A percentile compares a stretch with the other conserved stretches of the same genome.
These are phyloP conservation scores for Suillus subaureus DNA, from an alignment of 768 basidiomycete species.

Conservation along the genomic window DNA sequence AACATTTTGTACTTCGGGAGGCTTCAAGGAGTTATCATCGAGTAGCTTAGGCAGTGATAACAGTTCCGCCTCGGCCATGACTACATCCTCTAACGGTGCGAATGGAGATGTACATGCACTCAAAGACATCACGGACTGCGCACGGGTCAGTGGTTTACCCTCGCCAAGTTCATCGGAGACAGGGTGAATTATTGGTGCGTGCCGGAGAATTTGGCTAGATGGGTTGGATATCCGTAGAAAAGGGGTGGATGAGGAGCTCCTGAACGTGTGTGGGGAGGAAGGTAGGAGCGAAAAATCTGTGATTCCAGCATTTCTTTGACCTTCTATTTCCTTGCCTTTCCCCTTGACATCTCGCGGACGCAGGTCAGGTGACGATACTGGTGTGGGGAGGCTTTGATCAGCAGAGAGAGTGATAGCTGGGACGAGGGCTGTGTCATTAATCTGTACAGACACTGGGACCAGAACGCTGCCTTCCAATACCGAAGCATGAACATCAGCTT, in stretches of 20 bases:
- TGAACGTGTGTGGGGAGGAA: neutral
- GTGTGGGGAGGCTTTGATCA: conserved; percentile 22
- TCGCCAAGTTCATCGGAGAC: neutral
- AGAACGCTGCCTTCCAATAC: neutral
- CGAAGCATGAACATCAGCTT: conserved; percentile 2
- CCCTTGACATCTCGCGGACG: neutral
- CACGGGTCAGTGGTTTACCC: neutral
- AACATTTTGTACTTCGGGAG: neutral
- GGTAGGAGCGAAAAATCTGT: neutral
- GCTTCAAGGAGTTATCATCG: neutral
- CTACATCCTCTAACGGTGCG: conserved; percentile 11
- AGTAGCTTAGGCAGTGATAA: neutral
- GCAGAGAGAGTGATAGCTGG: neutral
- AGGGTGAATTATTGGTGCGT: too few relatives aligned
- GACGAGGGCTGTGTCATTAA: neutral
- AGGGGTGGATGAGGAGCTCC: neutral
- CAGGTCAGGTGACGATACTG: conserved; percentile 25
- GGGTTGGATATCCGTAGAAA: too few relatives aligned
- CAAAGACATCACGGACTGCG: neutral
- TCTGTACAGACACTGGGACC: neutral
- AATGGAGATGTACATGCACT: conserved; percentile 20
- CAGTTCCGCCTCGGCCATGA: neutral
- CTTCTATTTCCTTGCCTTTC: conserved; percentile 11
- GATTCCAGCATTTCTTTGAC: neutral
- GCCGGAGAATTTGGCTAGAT: neutral